phyloP scores from a whole-genome alignment of 441 rosid species.

The Euphorbia corollata region DNA sequence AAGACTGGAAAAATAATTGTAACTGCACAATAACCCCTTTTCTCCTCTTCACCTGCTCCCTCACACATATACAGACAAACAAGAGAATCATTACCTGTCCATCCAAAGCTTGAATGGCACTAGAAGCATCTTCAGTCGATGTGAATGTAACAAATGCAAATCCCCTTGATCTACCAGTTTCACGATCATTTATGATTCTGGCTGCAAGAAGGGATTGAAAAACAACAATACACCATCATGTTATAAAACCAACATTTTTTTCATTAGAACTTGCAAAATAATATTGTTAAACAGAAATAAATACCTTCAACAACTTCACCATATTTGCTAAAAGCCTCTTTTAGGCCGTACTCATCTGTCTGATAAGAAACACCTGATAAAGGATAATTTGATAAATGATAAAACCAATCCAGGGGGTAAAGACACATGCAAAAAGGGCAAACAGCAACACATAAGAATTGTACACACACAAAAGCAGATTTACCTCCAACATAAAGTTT shows the following conservation, averaged over 20 bases:
- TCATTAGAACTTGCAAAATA: not conserved
- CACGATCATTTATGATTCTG: slow-evolving; percentile 77
- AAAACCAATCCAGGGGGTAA: slow-evolving; percentile 4
- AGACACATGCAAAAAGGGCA: not conserved
- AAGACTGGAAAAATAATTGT: not conserved
- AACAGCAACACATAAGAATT: not conserved
- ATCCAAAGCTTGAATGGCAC: slow-evolving; percentile 90
- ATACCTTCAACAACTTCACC: slow-evolving; percentile 78
- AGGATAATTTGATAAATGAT: slow-evolving; percentile 1
- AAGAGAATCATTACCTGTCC: slow-evolving; percentile 54
- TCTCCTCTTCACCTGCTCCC: not conserved
- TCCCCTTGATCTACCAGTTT: slow-evolving; percentile 87
- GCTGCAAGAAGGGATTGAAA: slow-evolving; percentile 34
- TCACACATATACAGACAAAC: not conserved
- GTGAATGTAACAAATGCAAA: slow-evolving; percentile 79
- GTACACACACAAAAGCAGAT: not conserved
- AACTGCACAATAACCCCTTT: not conserved
- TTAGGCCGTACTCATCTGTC: slow-evolving; percentile 59
- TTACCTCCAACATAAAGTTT: slow-evolving; percentile 84
- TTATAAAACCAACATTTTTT: not conserved
- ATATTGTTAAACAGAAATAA: not conserved
- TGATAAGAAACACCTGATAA: slow-evolving; percentile 59
- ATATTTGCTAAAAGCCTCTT: slow-evolving; percentile 65
- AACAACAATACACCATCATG: slow-evolving; percentile 7
- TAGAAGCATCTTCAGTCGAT: slow-evolving; percentile 61